Evolutionary conservation across 1,139 yeast genomes (phyloP).

Genomic region (Yarrowia galli): DNA sequence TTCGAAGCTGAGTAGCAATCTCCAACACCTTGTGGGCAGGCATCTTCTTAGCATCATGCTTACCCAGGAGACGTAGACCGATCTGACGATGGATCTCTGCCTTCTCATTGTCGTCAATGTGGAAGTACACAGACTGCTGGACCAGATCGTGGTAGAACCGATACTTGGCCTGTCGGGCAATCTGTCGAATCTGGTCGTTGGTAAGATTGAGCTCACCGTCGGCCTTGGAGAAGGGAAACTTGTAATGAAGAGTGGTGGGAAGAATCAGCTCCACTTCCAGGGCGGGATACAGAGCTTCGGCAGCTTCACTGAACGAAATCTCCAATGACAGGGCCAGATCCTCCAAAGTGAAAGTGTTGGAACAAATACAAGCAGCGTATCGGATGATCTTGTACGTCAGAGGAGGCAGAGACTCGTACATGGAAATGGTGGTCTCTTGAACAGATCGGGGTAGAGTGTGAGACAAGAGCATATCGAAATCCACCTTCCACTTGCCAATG

Average conservation of each 20-base stretch:
- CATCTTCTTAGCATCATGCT: constrained; percentile 43
- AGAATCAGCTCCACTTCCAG: constrained; percentile 52
- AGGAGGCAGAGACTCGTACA: constrained; percentile 45
- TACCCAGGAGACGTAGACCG: constrained; percentile 55
- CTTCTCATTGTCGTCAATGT: constrained; percentile 49
- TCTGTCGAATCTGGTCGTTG: constrained; percentile 52
- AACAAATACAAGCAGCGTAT: constrained; percentile 57
- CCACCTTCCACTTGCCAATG: constrained; percentile 46
- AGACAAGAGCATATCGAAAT: constrained; percentile 45
- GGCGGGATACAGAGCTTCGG: constrained; percentile 52
- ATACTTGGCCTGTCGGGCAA: constrained; percentile 54
- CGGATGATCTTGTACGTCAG: constrained; percentile 50
- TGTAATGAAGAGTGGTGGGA: constrained; percentile 58
- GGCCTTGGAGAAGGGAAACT: constrained; percentile 58
- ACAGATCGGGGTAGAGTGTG: constrained; percentile 44
- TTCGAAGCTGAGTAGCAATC: constrained; percentile 47
- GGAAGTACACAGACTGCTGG: constrained; percentile 52
- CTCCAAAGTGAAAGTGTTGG: constrained; percentile 56
- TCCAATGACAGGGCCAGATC: constrained; percentile 57
- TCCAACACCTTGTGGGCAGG: constrained; percentile 46
- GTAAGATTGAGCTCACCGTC: constrained; percentile 53
- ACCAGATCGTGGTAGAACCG: constrained; percentile 51
- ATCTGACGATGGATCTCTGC: constrained; percentile 54
- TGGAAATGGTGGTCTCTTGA: constrained; percentile 45
- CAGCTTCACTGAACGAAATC: constrained; percentile 49